phyloP scores from a whole-genome alignment of 192 early-diverging fungal species.

The Coemansia sp. region DNA sequence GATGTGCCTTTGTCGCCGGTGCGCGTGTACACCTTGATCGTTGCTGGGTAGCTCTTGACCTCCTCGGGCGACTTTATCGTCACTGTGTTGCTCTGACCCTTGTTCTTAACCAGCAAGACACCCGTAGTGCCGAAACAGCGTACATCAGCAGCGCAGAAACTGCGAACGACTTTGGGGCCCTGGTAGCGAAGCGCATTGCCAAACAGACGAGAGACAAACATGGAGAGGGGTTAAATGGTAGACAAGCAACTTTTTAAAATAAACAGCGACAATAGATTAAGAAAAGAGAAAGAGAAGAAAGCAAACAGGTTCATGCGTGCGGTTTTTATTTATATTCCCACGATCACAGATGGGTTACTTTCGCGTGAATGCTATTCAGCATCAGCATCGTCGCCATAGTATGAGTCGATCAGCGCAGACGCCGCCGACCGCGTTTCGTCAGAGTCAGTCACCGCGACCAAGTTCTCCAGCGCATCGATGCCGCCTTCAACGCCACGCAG shows the following conservation, averaged over 20 bases:
- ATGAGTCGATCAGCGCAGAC: constrained; percentile 60
- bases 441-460: constrained; percentile 55
- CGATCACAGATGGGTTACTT: background rate
- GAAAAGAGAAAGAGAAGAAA: background rate
- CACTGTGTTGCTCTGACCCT: constrained; percentile 13
- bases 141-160: background rate
- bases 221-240: background rate
- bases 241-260: background rate
- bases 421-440: constrained; percentile 54
- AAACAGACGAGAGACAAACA: background rate
- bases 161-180: background rate
- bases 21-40: constrained; percentile 83
- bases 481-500: constrained; percentile 40
- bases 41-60: constrained; percentile 50
- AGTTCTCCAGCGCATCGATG: constrained; percentile 61
- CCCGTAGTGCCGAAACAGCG: background rate
- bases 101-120: background rate
- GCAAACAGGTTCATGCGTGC: too few relatives aligned
- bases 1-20: constrained; percentile 95
- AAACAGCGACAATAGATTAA: background rate
- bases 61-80: constrained; percentile 45
- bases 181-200: background rate
- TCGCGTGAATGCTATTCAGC: background rate
- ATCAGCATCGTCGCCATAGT: constrained; percentile 56
- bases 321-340: background rate